phyloP scores from a whole-genome alignment of 1,284 basidiomycete species.

The Macrocystidia cucumis region DNA sequence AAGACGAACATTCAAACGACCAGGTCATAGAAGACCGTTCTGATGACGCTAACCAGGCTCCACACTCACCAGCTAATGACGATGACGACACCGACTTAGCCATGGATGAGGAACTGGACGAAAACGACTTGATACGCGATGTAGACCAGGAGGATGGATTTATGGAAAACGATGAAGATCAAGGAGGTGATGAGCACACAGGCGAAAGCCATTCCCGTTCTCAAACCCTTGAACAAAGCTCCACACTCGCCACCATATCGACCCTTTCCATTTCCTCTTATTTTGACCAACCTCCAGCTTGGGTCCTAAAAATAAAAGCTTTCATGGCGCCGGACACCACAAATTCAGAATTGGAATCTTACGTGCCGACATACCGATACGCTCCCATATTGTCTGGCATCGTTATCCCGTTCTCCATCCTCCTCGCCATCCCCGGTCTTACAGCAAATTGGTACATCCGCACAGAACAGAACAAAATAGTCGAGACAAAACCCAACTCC shows the following conservation, averaged over 20 bases:
- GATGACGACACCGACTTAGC: conserved; percentile 1
- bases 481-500: conserved; percentile 49
- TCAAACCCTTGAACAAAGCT: neutral
- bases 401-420: conserved; percentile 31
- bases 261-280: neutral
- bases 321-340: conserved; percentile 15
- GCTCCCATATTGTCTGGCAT: conserved; percentile 13
- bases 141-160: conserved; percentile 10
- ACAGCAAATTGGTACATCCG: conserved; percentile 65
- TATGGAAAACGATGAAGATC: neutral
- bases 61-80: too few species aligned
- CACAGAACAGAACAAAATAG: conserved; percentile 34
- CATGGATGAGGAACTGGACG: conserved; percentile 9
- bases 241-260: conserved; percentile 7
- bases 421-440: conserved; percentile 74
- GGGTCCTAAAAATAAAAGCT: conserved; percentile 14
- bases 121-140: conserved; percentile 11
- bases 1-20: too few species aligned
- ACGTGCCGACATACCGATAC: conserved; percentile 36
- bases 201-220: conserved; percentile 2
- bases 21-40: too few species aligned
- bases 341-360: conserved; percentile 15
- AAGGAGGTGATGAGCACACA: conserved; percentile 6
- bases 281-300: conserved; percentile 5
- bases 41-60: too few species aligned